Base-by-base conservation (phyloP, 306 rosid genomes). In the Casuarina equisetifolia region DNA sequence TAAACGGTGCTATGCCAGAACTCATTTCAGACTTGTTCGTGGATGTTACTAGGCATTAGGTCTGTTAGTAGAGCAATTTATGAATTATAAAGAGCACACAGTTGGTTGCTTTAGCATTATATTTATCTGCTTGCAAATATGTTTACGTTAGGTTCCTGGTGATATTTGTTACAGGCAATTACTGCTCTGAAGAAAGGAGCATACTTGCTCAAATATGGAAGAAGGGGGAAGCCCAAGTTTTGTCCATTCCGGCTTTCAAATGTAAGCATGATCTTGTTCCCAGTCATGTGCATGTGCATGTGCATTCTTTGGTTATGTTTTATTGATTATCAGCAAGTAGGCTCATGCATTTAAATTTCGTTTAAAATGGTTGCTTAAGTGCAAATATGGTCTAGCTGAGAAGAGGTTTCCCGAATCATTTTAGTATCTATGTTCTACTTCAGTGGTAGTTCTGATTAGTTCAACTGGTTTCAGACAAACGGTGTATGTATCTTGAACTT, bases 171-270 rank as follows among this genome's bases (percentile, higher is more conserved):
- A 83, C 87, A 96, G 99, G 99, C 99, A 70, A 89, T 96, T 78
- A 96, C 97, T 81, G 97, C 99, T 82, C 82, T 96, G 75, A 96
- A 96, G 90, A 96, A 96, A 83, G 98, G 99, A 82, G 99, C 98
- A 51, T 79, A 52, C 91, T 88, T 95, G 84, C 97, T 95, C 83
- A 95, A 95, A 88, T 95, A 95, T 77, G 99, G 98, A 80, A 92
- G 99, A 86, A 91, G 99, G 82, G 99, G 99, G 69, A 96, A 91
- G 81, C 99, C 98, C 83, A 96, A 96, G 80, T 91, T 87, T 85
- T 96, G 99, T 76, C 98, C 97, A 58, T 92, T 96, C 75, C 94
- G 96, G 49, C 98, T 96, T 82, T 96, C 99, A 64, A 96, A 92
- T 85, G 99, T 96, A 83, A 91, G 98, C 72, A 77, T 83, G 44